Base-by-base conservation (phyloP, 371 early-diverging fungal species). In the Mortierella sp. region DNA sequence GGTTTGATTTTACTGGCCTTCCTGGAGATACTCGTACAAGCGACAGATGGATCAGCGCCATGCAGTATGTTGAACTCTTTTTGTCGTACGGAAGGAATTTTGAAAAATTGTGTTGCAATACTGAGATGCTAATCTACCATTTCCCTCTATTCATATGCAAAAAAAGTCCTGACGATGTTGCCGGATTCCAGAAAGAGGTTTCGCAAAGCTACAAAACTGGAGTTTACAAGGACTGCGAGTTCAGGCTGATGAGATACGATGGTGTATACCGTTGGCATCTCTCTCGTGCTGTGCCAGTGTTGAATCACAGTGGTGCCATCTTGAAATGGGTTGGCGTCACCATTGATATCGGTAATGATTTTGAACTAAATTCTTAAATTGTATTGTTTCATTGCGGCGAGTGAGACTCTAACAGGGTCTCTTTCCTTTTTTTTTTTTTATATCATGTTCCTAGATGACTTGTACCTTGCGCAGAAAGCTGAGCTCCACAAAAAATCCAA, bases 191-290 rank as follows among this genome's bases (percentile, higher is more conserved):
- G 39, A 80, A 80, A 45, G 81, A 80, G 35, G 75, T 72, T 12
- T 60, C 81, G 22, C 81, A 75, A 57, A 75, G 81, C 47, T 80
- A 80, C 55, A 80, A 80, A 55, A 80, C 76, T 2, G 76, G 81
- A 10, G 69, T 62, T 18, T 75, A 69, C 73, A 80, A 80, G 66
- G 81, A 80, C 26, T 80, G 75, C 54, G 81, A 72, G 61, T 80
- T 80, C 47, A 68, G 81, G 18, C 37, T 80, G 64, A 80, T 80
- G 81, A 72, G 81, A 16, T 72, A 72, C 24, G 81, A 80, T 37
- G 81, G 81, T 32, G 73, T 80, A 9, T 80, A 80, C 28, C 75
- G 81, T 3, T 80, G 81, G 81, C 81, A 80, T 62, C 70, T 80
- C 3, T 80, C 81, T 11, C 72, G 73, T 20, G 81, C 81, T 5